Percentiles rank a stretch among this genome's conserved stretches.
Evolutionary conservation across 2,329 filamentous ascomycete genomes (phyloP).

Genomic region (Penicillium fuscoglaucum): DNA sequence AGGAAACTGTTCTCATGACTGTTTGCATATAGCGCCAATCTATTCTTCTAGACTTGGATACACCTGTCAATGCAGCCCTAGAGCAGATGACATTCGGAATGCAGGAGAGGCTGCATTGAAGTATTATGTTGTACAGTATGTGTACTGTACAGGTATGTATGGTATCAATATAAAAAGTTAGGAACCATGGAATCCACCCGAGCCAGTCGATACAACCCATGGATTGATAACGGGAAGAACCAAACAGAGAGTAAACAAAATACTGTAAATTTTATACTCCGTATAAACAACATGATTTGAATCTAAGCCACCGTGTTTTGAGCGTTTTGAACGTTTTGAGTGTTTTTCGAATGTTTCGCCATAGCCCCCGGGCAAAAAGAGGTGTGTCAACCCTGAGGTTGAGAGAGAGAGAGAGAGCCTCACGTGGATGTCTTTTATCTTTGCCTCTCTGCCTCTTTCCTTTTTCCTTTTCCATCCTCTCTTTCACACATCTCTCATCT

Average conservation of each 20-base stretch:
- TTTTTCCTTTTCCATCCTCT: conserved; percentile 1
- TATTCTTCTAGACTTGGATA: not conserved
- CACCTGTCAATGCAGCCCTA: not conserved
- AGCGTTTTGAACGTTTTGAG: not conserved
- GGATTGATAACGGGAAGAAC: conserved; percentile 8
- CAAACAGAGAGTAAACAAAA: conserved; percentile 1
- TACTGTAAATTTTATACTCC: not conserved
- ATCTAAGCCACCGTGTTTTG: conserved; percentile 10
- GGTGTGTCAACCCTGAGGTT: not conserved
- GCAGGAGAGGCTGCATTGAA: not conserved
- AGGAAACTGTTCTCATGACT: not conserved
- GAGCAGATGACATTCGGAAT: not conserved
- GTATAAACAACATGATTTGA: not conserved
- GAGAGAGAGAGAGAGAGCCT: conserved; percentile 8
- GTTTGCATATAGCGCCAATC: not conserved
- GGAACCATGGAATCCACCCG: conserved; percentile 5
- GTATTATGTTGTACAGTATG: not conserved
- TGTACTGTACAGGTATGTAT: not conserved
- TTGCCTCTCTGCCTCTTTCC: not conserved
- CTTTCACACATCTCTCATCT: not conserved
- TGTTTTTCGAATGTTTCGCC: conserved; percentile 11
- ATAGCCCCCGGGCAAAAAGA: conserved; percentile 8
- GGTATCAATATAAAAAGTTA: not conserved
- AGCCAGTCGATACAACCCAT: conserved; percentile 2
- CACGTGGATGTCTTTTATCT: conserved; percentile 18